Conservation (phyloP, 2,329 filamentous ascomycete species). For the Pestalotiopsis fici region DNA sequence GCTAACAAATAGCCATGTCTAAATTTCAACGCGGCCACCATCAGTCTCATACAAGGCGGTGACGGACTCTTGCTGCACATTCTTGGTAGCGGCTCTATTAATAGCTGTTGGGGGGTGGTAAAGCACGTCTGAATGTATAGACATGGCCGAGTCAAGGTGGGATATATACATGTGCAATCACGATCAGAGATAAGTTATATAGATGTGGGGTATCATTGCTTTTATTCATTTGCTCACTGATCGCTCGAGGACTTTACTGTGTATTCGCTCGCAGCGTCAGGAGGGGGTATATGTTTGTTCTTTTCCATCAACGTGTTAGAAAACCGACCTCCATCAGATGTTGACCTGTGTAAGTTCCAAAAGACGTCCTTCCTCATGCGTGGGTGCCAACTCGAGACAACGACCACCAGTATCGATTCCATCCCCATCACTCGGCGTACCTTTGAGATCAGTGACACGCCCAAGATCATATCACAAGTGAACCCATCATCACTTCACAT, state of each 20-base stretch:
- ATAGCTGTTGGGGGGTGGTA: background rate
- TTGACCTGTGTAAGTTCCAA: conserved; percentile 1
- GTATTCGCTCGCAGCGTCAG: background rate
- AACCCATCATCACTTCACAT: conserved; percentile 3
- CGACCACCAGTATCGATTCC: background rate
- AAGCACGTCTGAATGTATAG: background rate
- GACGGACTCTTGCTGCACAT: background rate
- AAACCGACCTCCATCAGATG: no score
- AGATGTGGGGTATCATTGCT: conserved; percentile 1
- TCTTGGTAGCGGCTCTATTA: background rate
- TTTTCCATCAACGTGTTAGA: background rate
- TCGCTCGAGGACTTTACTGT: background rate
- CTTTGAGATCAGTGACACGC: background rate
- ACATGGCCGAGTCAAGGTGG: background rate
- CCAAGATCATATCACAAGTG: background rate
- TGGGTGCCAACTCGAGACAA: conserved; percentile 5
- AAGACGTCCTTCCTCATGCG: background rate
- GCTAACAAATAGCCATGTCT: background rate
- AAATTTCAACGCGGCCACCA: background rate
- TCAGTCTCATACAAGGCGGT: background rate
- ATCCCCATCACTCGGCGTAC: background rate
- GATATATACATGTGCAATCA: background rate
- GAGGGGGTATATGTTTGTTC: background rate
- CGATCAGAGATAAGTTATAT: no score
- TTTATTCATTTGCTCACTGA: conserved; percentile 3